Conservation (phyloP, 78 protist genomes). For the Tieghemostelium lacteum region DNA sequence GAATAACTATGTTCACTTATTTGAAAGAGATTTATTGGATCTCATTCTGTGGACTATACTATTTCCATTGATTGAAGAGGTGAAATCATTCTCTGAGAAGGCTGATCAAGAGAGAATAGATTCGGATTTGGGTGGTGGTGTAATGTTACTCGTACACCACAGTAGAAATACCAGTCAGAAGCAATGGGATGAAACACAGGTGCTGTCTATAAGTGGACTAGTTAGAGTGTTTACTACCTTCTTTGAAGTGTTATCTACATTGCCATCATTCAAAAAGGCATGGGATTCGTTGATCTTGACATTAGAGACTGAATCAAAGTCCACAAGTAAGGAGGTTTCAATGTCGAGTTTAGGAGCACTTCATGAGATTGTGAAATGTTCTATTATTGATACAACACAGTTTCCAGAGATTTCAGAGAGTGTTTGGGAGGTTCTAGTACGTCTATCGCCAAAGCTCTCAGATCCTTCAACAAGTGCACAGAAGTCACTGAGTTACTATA, state of each 20-base stretch:
- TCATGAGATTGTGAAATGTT: conserved; percentile 48
- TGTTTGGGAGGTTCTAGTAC: conserved; percentile 25
- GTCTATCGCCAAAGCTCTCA: conserved; percentile 29
- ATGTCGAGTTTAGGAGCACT: conserved; percentile 29
- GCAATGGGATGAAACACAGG: conserved; percentile 85
- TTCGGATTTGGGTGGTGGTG: conserved; percentile 74
- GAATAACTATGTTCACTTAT: conserved; percentile 37
- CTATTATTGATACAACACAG: conserved; percentile 17
- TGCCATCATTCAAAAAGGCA: conserved; percentile 18
- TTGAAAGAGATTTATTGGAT: conserved; percentile 58
- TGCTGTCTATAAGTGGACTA: conserved; percentile 68
- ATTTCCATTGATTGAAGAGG: conserved; percentile 65
- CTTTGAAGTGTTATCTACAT: conserved; percentile 12
- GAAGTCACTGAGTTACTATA: conserved; percentile 37
- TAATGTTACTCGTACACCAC: conserved; percentile 58
- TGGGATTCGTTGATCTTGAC: conserved; percentile 55
- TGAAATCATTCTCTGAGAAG: conserved; percentile 48
- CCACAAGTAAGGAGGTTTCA: conserved; percentile 69
- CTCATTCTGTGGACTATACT: conserved; percentile 42
- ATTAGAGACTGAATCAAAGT: conserved; percentile 58
- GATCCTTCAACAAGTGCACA: background rate
- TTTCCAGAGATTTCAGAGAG: conserved; percentile 38
- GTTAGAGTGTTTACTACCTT: conserved; percentile 50
- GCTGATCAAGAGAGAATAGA: conserved; percentile 72
- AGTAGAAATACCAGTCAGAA: conserved; percentile 77